Base-by-base conservation (phyloP, 1,284 basidiomycete genomes). In the Mycosarcoma mackinlayi region DNA sequence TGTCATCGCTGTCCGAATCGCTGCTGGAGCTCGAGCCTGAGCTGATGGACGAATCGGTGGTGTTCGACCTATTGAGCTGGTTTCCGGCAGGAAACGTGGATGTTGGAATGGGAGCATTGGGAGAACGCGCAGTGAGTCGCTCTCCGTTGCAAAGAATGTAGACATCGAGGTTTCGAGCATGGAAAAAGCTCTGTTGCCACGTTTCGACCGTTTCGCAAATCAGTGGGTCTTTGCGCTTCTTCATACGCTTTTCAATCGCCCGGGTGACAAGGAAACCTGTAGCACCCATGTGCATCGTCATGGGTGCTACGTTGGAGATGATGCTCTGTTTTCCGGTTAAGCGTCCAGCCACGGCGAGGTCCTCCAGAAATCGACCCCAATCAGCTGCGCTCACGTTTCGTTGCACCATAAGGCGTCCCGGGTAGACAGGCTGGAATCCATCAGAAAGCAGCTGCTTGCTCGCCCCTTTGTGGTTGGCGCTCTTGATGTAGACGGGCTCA, bases 131-230 rank as follows among this genome's bases (percentile, higher is more conserved):
- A 1, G 60, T 63, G 47, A 71, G 47, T 6, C 56, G 33, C 21
- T 49, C 41, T 3, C 45, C 50, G 11, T 45, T 42, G 27, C 47
- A 19, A 1, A 47, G n/a, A 18, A 70, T 44, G 46, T 49, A 60
- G 18, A 69, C 62, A 23, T 70, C 67, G 24, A 70, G 51, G 8
- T 59, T 39, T n/a, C 57, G 40, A 7, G 44, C 31, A 5, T 11
- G 6, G 40, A 69, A 69, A 39, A 69, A 69, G 34, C 23, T 33
- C 31, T 54, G 48, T 34, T 64, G 48, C 54, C 55, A 69, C n/a
- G 6, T 34, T 23, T 69, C 66, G 23, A 69, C 31, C 9, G 44
- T 27, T 39, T 65, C 57, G 35, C 47, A 49, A 23, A 69, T 56
- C 11, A 45, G 28, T 13, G 66, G 54, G n/a, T 66, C 38, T 10